Base-by-base conservation (phyloP, 306 rosid genomes). In the Rubus idaeus region DNA sequence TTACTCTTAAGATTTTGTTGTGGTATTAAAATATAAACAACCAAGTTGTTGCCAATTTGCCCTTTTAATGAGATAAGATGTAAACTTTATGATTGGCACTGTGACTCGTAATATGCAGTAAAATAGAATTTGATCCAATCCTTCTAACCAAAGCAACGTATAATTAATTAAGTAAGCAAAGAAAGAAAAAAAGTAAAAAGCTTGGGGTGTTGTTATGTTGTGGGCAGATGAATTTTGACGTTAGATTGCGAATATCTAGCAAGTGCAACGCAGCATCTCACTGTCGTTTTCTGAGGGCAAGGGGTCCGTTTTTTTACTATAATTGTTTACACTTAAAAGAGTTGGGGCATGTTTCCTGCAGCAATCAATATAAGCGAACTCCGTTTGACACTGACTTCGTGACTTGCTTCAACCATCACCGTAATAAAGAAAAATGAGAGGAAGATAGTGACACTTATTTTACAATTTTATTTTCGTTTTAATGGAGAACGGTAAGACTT, bases 101-200 rank as follows among this genome's bases (percentile, higher is more conserved):
- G 30, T 20, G 37, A 16, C 39, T 10, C 30, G 26, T 46, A 56
- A 26, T 8, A 62, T 37, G 40, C 14, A 12, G 41, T 56, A 57
- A 62, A 50, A 10, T 12, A 8, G 60, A 10, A n/a, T 47, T 41
- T 53, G 50, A 16, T 45, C 3, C n/a, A 30, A 44, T 45, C 2
- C 74, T 63, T 81, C 6, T 14, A 53, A 53, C 37, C 46, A 46
- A 76, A 76, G 84, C 56, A 81, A 70, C 4, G 35, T 10, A n/a
- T 55, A 40, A 2, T 17, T 50, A 18, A 61, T 17, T 50, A 18
- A 61, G 18, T 5, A 55, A 45, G 7, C 45, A 50, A 49, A 18
- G n/a, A 18, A 69, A 58, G 17, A 40, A 60, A 69, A 60, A 69
- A n/a, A 26, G 39, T 53, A 52, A 76, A 23, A 23, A 23, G 45